phyloP scores from a whole-genome alignment of 2,329 filamentous ascomycete species.

The Cucurbitaria berberidis region DNA sequence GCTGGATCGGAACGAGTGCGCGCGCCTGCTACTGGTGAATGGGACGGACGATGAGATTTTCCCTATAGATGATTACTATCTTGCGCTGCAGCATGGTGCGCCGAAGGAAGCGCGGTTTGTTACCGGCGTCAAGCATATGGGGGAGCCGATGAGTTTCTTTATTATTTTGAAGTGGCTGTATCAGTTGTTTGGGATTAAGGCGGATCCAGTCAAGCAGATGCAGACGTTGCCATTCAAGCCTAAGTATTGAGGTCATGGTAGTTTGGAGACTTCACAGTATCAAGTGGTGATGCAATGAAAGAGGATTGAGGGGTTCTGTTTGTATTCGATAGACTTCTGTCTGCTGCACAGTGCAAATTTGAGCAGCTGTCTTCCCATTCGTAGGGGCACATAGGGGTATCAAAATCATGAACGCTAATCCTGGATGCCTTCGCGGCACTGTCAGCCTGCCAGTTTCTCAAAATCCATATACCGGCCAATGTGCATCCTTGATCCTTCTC shows the following conservation, averaged over 20 bases:
- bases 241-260: conserved; percentile 46
- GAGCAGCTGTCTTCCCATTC: too few relatives aligned
- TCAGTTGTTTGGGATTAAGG: conserved; percentile 54
- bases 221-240: conserved; percentile 55
- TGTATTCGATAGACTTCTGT: too few relatives aligned
- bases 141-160: conserved; percentile 57
- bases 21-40: conserved; percentile 62
- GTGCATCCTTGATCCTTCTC: neutral
- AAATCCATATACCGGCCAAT: neutral
- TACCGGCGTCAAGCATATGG: conserved; percentile 56
- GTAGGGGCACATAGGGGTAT: neutral
- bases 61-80: conserved; percentile 65
- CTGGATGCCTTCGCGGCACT: neutral
- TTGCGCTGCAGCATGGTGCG: conserved; percentile 59
- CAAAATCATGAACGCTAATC: neutral
- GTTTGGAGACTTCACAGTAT: neutral
- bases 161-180: conserved; percentile 59
- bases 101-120: conserved; percentile 61
- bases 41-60: conserved; percentile 67
- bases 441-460: neutral
- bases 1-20: conserved; percentile 57
- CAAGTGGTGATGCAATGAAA: neutral
- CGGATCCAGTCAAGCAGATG: conserved; percentile 53
- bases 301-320: too few relatives aligned
- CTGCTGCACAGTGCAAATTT: neutral